Evolutionary conservation across 2,329 filamentous ascomycete species (phyloP).

Genomic region (Fusarium haematococcum): DNA sequence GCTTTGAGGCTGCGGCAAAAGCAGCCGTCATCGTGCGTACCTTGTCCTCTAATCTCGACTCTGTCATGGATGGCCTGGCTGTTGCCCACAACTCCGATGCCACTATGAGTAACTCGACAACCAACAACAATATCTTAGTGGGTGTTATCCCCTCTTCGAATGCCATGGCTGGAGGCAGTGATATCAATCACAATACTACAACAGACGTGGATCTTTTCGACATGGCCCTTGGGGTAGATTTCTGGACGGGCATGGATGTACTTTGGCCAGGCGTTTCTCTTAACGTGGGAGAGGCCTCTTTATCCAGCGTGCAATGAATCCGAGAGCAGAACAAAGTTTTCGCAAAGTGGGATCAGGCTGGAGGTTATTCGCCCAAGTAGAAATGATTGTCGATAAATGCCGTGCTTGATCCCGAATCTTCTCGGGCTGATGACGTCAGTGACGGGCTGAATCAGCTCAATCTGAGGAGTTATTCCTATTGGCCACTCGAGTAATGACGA

Average conservation of each 20-base stretch:
- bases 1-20: background rate
- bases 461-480: background rate
- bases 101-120: background rate
- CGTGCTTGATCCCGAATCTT: background rate
- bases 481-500: background rate
- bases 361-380: background rate
- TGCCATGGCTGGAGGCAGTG: background rate
- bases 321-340: background rate
- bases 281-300: background rate
- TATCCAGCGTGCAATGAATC: background rate
- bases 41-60: background rate
- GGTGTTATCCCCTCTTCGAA: background rate
- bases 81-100: background rate
- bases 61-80: background rate
- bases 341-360: background rate
- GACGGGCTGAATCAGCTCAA: background rate
- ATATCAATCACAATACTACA: background rate
- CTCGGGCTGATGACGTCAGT: background rate
- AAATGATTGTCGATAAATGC: background rate
- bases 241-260: background rate
- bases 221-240: background rate
- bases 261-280: background rate
- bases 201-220: background rate
- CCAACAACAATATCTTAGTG: too few species aligned
- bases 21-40: background rate